A percentile compares a stretch with the other conserved stretches of the same genome.
Conservation (phyloP, 345 rosid genomes). For the Jatropha curcas region DNA sequence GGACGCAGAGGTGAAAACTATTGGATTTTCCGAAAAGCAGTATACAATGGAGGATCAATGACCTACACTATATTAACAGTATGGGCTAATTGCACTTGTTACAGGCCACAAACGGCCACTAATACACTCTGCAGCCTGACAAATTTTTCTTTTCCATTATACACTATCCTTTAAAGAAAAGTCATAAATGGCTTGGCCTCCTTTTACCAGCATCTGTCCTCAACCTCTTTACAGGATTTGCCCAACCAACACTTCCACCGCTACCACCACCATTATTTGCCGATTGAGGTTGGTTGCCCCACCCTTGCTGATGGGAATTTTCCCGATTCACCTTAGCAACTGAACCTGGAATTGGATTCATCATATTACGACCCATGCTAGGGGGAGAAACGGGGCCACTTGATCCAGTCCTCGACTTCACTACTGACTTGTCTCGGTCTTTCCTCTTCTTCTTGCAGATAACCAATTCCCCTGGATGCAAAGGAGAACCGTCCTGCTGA, state of each 20-base stretch:
- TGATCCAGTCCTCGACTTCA: constrained; percentile 62
- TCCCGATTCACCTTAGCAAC: constrained; percentile 52
- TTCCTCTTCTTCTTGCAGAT: constrained; percentile 99
- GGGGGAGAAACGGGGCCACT: constrained; percentile 82
- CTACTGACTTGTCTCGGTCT: constrained; percentile 79
- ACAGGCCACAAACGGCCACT: constrained; percentile 25
- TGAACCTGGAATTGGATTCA: constrained; percentile 55
- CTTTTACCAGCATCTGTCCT: constrained; percentile 93
- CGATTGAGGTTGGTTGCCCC: constrained; percentile 72
- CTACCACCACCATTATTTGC: constrained; percentile 64
- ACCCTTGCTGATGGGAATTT: constrained; percentile 57
- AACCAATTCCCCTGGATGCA: constrained; percentile 92
- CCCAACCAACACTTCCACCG: constrained; percentile 84
- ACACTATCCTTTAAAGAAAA: constrained; percentile 19
- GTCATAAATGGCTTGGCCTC: constrained; percentile 83
- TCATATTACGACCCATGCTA: constrained; percentile 57
- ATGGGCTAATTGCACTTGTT: constrained; percentile 29
- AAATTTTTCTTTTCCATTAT: constrained; percentile 15
- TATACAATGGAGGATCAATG: constrained; percentile 30
- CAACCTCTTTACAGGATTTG: constrained; percentile 95
- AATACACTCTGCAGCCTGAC: constrained; percentile 21
- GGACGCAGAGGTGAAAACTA: constrained; percentile 28
- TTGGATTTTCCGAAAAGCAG: constrained; percentile 27
- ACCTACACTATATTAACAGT: constrained; percentile 40
- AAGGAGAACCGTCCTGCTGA: constrained; percentile 67